A percentile compares a stretch with the other conserved stretches of the same genome.
Conservation (phyloP, 1,284 basidiomycete genomes). For the Microbotryomycetes sp. region DNA sequence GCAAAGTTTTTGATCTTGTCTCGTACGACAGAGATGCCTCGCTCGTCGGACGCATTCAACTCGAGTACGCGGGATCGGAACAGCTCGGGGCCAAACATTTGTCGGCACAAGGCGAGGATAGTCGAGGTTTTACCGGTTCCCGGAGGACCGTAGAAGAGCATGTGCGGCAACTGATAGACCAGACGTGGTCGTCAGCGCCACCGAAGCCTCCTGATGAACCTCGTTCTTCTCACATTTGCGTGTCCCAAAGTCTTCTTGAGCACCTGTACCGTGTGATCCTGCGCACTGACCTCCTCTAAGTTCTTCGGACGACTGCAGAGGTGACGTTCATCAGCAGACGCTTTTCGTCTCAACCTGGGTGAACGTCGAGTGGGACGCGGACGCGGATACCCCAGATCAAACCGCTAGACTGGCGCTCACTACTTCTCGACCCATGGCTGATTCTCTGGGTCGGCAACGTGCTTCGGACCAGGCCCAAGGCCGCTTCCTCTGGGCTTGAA, state of each 20-base stretch:
- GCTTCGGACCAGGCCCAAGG: conserved; percentile 40
- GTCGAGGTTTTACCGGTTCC: conserved; percentile 99
- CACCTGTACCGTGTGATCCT: conserved; percentile 92
- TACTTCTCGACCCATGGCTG: conserved; percentile 99
- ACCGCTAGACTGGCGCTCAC: conserved; percentile 44
- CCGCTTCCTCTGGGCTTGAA: conserved; percentile 15
- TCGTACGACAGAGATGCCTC: conserved; percentile 91
- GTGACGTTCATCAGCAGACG: background rate
- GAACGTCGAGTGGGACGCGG: too few species aligned
- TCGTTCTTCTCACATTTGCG: conserved; percentile 67
- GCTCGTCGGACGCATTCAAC: conserved; percentile 98
- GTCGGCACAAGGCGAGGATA: conserved; percentile 86
- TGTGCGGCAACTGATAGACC: conserved; percentile 76
- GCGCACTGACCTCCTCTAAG: conserved; percentile 93
- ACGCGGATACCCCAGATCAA: conserved; percentile 2
- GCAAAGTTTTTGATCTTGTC: conserved; percentile 99
- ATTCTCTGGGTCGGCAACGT: conserved; percentile 52
- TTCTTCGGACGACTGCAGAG: conserved; percentile 79
- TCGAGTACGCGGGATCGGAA: conserved; percentile 90
- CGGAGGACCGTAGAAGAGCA: conserved; percentile 98
- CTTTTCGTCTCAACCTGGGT: background rate
- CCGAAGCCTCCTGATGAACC: too few species aligned
- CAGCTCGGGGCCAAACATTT: conserved; percentile 94
- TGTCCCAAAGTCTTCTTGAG: conserved; percentile 83
- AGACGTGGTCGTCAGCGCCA: conserved; percentile 2